Conservation (phyloP, 176 grass and related monocot species). For the Ananas comosus region DNA sequence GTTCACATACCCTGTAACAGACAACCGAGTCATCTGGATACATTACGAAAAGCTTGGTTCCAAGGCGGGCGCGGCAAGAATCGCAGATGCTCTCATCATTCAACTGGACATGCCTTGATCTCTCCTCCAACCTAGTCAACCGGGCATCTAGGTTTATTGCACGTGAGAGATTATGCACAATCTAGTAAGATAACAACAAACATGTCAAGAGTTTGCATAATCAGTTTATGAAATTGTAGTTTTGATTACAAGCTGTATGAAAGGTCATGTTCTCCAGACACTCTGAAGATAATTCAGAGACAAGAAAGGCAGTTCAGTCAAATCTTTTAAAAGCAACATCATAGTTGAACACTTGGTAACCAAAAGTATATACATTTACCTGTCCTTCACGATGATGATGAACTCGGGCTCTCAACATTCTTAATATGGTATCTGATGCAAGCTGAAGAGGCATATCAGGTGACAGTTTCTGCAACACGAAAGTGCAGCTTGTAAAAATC, state of each 20-base stretch:
- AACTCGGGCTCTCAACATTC: slow-evolving; percentile 85
- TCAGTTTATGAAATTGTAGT: neutral
- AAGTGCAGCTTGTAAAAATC: slow-evolving; percentile 7
- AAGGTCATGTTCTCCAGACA: neutral
- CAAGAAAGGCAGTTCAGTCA: too few relatives aligned
- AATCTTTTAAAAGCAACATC: too few relatives aligned
- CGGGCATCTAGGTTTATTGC: slow-evolving; percentile 72
- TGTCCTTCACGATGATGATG: slow-evolving; percentile 93
- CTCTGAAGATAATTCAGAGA: too few relatives aligned
- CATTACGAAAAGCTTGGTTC: slow-evolving; percentile 97
- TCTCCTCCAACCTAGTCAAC: slow-evolving; percentile 86
- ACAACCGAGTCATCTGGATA: slow-evolving; percentile 91
- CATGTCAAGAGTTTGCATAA: neutral
- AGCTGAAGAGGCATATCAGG: slow-evolving; percentile 91
- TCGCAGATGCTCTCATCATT: slow-evolving; percentile 84
- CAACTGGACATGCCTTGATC: slow-evolving; percentile 87
- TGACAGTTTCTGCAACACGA: slow-evolving; percentile 67
- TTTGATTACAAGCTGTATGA: neutral
- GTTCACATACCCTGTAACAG: slow-evolving; percentile 68
- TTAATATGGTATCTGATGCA: slow-evolving; percentile 78
- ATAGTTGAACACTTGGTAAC: neutral
- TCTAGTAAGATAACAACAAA: slow-evolving; percentile 36
- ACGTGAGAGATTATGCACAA: slow-evolving; percentile 72
- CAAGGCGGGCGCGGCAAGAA: slow-evolving; percentile 74
- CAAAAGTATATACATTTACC: slow-evolving; percentile 31